A percentile compares a stretch with the other conserved stretches of the same genome.
phyloP scores from a whole-genome alignment of 2,329 filamentous ascomycete species.

The Fusarium abutilonis region DNA sequence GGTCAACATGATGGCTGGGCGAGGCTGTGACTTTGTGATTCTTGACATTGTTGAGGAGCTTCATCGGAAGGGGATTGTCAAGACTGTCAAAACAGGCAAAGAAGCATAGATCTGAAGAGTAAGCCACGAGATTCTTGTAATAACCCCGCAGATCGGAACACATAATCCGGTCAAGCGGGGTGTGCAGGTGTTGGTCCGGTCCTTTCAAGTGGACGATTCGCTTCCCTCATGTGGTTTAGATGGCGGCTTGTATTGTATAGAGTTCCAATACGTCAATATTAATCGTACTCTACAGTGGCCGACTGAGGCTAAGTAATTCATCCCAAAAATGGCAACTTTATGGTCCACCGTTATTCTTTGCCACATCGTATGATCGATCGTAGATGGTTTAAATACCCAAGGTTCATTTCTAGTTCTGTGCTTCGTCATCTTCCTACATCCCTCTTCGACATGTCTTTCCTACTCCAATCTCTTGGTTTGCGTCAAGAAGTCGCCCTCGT shows the following conservation, averaged over 20 bases:
- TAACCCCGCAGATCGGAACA: background rate
- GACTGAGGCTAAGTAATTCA: background rate
- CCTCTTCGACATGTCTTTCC: background rate
- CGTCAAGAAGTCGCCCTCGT: background rate
- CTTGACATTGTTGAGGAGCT: no score
- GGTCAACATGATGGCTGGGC: no score
- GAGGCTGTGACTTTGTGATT: no score
- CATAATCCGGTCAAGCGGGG: background rate
- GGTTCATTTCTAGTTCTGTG: background rate
- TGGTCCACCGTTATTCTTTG: constrained; percentile 1
- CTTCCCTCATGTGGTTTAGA: constrained; percentile 7
- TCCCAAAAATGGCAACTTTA: constrained; percentile 7
- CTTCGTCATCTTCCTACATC: background rate
- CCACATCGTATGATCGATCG: no score
- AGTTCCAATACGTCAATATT: background rate
- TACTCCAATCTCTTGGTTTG: background rate
- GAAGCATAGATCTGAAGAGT: no score
- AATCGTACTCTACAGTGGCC: background rate
- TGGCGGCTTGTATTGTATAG: background rate
- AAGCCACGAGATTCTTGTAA: background rate
- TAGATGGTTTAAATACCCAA: background rate
- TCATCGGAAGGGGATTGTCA: background rate
- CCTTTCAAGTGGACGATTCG: background rate
- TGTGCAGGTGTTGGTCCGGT: background rate
- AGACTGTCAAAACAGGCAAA: constrained; percentile 3